Evolutionary conservation across 371 early-diverging fungal genomes (phyloP).

Genomic region (Encephalitozoon hellem): DNA sequence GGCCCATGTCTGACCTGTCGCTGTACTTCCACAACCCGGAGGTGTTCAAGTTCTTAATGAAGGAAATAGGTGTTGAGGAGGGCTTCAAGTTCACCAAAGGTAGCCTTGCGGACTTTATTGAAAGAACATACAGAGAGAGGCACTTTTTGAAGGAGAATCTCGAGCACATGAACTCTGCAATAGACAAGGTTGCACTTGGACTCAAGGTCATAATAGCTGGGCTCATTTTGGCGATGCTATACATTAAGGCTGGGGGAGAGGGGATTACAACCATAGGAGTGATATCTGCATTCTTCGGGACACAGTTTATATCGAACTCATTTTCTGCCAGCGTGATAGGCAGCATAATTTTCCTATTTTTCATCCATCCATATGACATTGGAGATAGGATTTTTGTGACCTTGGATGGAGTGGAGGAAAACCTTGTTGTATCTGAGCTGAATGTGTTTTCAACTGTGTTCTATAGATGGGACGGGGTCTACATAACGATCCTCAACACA

Average conservation of each 20-base stretch:
- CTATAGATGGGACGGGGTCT: constrained; percentile 61
- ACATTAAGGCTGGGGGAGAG: constrained; percentile 35
- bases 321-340: constrained; percentile 55
- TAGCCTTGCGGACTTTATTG: constrained; percentile 45
- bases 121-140: constrained; percentile 54
- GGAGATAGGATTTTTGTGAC: constrained; percentile 60
- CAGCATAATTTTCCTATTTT: constrained; percentile 60
- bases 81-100: constrained; percentile 30
- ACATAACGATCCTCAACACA: constrained; percentile 58
- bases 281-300: constrained; percentile 59
- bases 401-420: constrained; percentile 53
- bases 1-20: constrained; percentile 9
- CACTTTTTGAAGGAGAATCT: constrained; percentile 54
- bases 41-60: constrained; percentile 39
- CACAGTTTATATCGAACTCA: constrained; percentile 55
- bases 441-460: constrained; percentile 62
- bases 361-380: constrained; percentile 62
- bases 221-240: constrained; percentile 28
- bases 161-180: constrained; percentile 56
- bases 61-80: constrained; percentile 25
- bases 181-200: constrained; percentile 47
- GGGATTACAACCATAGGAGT: constrained; percentile 32
- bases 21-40: constrained; percentile 27
- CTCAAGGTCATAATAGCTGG: constrained; percentile 41
- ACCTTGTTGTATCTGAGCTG: constrained; percentile 61